These are phyloP conservation scores for Penstemon newberryi DNA, from an alignment of 257 asterid genomes.

Conservation along the genomic window DNA sequence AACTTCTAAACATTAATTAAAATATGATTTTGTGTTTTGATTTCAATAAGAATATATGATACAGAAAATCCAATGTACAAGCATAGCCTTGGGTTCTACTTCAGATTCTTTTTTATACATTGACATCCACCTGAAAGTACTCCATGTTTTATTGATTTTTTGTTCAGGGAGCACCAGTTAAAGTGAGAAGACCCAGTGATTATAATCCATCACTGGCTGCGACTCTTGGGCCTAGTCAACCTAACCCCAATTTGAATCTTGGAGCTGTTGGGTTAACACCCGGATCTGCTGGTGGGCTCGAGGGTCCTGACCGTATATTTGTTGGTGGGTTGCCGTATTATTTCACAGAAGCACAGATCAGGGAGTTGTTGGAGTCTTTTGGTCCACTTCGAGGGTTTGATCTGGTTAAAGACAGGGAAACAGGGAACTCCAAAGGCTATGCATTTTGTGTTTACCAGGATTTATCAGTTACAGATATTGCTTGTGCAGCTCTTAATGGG, in stretches of 20 bases:
- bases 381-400: constrained; percentile 95
- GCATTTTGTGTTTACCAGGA: constrained; percentile 97
- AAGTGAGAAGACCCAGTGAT: constrained; percentile 98
- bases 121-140: neutral
- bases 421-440: constrained; percentile 99
- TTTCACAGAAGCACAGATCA: constrained; percentile 87
- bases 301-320: constrained; percentile 95
- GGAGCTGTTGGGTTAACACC: constrained; percentile 91
- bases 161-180: constrained; percentile 94
- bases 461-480: constrained; percentile 90
- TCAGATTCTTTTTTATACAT: neutral
- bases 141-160: neutral
- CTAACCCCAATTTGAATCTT: constrained; percentile 83
- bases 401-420: constrained; percentile 95
- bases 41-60: no score
- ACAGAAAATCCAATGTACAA: no score
- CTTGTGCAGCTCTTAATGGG: constrained; percentile 98
- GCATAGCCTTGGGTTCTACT: no score
- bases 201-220: constrained; percentile 97
- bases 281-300: constrained; percentile 92
- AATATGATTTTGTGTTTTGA: no score
- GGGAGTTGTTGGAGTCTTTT: constrained; percentile 96
- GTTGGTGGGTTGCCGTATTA: constrained; percentile 97
- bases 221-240: constrained; percentile 98
- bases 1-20: no score